phyloP scores from a whole-genome alignment of 257 asterid genomes.

The Apocynum venetum region DNA sequence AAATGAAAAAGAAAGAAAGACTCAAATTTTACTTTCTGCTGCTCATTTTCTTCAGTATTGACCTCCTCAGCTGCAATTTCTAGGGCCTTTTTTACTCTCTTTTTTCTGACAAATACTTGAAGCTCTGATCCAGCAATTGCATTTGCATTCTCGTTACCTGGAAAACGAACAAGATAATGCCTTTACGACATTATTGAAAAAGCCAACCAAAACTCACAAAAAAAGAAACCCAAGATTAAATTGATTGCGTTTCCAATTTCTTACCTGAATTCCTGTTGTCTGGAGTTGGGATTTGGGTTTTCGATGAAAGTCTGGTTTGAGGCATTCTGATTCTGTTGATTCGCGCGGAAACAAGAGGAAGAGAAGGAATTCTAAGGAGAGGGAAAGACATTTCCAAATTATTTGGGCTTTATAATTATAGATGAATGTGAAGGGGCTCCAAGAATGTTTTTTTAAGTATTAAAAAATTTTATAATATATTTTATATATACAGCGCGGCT shows the following conservation, averaged over 20 bases:
- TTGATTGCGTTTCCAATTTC: not conserved
- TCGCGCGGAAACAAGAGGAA: slow-evolving; percentile 8
- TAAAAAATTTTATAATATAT: too few species aligned
- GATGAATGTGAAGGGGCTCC: not conserved
- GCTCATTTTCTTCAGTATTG: slow-evolving; percentile 31
- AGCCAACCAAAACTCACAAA: not conserved
- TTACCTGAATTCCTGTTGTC: slow-evolving; percentile 2
- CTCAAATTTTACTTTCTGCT: slow-evolving; percentile 32
- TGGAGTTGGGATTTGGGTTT: slow-evolving; percentile 3
- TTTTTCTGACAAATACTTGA: slow-evolving; percentile 60
- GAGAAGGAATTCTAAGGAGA: slow-evolving; percentile 1
- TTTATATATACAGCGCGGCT: too few species aligned
- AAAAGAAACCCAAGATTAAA: not conserved
- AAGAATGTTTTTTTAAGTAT: not conserved
- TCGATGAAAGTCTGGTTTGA: slow-evolving; percentile 3
- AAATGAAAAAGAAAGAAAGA: not conserved
- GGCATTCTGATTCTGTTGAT: slow-evolving; percentile 11
- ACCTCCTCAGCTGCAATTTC: slow-evolving; percentile 35
- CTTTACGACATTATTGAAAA: not conserved
- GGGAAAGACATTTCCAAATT: slow-evolving; percentile 5
- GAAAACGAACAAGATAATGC: slow-evolving; percentile 7
- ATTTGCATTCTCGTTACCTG: slow-evolving; percentile 34
- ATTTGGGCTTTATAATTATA: not conserved
- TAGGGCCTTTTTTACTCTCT: slow-evolving; percentile 37
- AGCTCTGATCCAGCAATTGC: slow-evolving; percentile 31